Conservation (phyloP, 1,284 basidiomycete genomes). For the Inonotus hispidus region DNA sequence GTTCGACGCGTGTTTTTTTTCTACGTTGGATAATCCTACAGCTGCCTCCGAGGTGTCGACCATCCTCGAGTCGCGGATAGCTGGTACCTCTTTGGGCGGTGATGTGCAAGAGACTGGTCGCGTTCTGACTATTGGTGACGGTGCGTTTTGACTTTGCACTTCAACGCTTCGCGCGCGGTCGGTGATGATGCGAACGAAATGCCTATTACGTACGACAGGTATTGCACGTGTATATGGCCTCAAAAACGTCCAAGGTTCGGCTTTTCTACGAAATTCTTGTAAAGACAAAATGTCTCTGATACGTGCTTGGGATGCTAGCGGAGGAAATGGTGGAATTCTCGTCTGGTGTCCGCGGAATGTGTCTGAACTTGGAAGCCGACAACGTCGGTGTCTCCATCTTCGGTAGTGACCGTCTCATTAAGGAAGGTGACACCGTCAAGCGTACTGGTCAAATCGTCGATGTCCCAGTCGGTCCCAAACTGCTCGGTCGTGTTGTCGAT, state of each 20-base stretch:
- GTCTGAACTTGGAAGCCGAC: slow-evolving; percentile 99
- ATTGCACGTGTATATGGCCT: slow-evolving; percentile 98
- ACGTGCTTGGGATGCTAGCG: slow-evolving; percentile 42
- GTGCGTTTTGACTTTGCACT: slow-evolving; percentile 3
- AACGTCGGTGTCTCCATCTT: slow-evolving; percentile 99
- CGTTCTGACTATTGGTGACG: slow-evolving; percentile 71
- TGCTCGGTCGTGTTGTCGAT: slow-evolving; percentile 98
- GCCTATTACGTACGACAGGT: slow-evolving; percentile 88
- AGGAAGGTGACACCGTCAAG: slow-evolving; percentile 99
- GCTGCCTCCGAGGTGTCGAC: slow-evolving; percentile 99
- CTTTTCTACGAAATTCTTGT: slow-evolving; percentile 13
- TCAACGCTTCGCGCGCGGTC: neutral
- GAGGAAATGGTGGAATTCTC: slow-evolving; percentile 99
- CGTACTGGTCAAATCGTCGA: slow-evolving; percentile 99
- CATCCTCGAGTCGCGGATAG: slow-evolving; percentile 98
- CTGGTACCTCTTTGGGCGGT: slow-evolving; percentile 83
- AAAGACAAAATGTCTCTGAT: slow-evolving; percentile 18
- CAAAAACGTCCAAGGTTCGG: slow-evolving; percentile 84
- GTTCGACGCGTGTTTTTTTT: slow-evolving; percentile 16
- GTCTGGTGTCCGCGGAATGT: slow-evolving; percentile 98
- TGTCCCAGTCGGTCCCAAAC: slow-evolving; percentile 93
- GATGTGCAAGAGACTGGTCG: slow-evolving; percentile 99
- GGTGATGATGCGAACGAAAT: slow-evolving; percentile 7
- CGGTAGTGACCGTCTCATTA: slow-evolving; percentile 99
- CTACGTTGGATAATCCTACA: slow-evolving; percentile 31